Base-by-base conservation (phyloP, 768 basidiomycete species). In the Boletus barrowsii region DNA sequence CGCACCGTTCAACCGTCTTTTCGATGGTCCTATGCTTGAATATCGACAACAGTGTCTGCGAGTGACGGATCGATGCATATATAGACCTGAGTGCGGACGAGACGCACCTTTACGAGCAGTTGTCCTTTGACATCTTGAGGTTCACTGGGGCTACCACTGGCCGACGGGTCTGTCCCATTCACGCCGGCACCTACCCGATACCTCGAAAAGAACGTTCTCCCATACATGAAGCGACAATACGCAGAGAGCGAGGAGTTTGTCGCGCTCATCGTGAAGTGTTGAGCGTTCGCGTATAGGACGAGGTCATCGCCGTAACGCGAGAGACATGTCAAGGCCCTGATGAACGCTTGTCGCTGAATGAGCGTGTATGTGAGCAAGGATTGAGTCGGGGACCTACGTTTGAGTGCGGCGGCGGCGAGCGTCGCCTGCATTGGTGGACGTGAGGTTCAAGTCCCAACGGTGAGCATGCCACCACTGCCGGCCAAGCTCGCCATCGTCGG, bases 401-500 rank as follows among this genome's bases (percentile, higher is more conserved):
- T 80, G 59, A 80, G 72, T 26, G 84, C 78, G 35, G 72, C 75
- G 32, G 81, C 74, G 68, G 83, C 84, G 55, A 91, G 70, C 17
- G 84, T 82, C 11, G 85, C 81, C 61, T 88, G 86, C 88, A 91
- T 89, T 36, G 42, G 35, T 53, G 55, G 44, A 35, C 42, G 56
- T 22, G 29, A n/a, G 32, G 51, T 46, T 20, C 43, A 39, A 52
- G 41, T 40, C 4, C 10, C 11, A 43, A 22, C 22, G 22, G 44
- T n/a, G 35, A 33, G 15, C 10, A 66, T 61, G 61, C 53, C 44
- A 40, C 54, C 47, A 56, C 58, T 29, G 18, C 39, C 8, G 10
- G 67, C 88, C 63, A 93, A 93, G 68, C 75, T 98, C 32, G 96
- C 93, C 13, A 84, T 98, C 60, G 76, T 98, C 20, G 96, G 96